Evolutionary conservation across 441 rosid genomes (phyloP).

Genomic region (Pelargonium myrrhifolium): DNA sequence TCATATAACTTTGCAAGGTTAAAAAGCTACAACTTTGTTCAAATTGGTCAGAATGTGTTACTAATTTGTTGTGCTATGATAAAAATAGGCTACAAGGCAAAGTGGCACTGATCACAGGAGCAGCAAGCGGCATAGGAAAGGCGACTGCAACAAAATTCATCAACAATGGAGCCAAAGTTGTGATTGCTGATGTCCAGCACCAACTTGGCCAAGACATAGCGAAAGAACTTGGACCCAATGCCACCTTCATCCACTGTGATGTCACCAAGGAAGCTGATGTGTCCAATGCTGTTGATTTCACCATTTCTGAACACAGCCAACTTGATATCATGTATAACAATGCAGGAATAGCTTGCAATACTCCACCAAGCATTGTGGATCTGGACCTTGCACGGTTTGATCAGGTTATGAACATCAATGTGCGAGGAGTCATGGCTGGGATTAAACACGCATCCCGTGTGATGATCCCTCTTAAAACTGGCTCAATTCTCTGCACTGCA

Average conservation of each 20-base stretch:
- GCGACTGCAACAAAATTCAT: conserved; percentile 66
- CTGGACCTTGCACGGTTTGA: conserved; percentile 64
- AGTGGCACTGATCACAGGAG: conserved; percentile 82
- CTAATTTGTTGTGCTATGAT: conserved; percentile 1
- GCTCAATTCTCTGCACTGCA: conserved; percentile 67
- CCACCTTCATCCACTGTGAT: conserved; percentile 51
- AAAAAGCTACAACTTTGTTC: too few relatives aligned
- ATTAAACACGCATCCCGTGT: conserved; percentile 69
- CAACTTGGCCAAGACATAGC: conserved; percentile 46
- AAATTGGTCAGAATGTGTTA: too few relatives aligned
- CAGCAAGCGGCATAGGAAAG: conserved; percentile 82
- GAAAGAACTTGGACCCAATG: conserved; percentile 53
- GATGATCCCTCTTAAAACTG: conserved; percentile 58
- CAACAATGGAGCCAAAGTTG: conserved; percentile 67
- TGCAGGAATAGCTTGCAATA: conserved; percentile 64
- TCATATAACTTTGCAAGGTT: too few relatives aligned
- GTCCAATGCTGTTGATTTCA: conserved; percentile 53
- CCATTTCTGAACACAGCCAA: conserved; percentile 38
- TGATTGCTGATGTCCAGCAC: conserved; percentile 63
- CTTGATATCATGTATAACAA: conserved; percentile 82
- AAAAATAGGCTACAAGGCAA: conserved; percentile 71
- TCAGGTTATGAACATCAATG: conserved; percentile 52
- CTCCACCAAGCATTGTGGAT: conserved; percentile 51
- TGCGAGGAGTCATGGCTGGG: conserved; percentile 59
- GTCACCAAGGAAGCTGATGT: conserved; percentile 65